Evolutionary conservation across 768 basidiomycete genomes (phyloP), one percentile per base, ranked within the genome.

Genomic region (Suillus occidentalis): DNA sequence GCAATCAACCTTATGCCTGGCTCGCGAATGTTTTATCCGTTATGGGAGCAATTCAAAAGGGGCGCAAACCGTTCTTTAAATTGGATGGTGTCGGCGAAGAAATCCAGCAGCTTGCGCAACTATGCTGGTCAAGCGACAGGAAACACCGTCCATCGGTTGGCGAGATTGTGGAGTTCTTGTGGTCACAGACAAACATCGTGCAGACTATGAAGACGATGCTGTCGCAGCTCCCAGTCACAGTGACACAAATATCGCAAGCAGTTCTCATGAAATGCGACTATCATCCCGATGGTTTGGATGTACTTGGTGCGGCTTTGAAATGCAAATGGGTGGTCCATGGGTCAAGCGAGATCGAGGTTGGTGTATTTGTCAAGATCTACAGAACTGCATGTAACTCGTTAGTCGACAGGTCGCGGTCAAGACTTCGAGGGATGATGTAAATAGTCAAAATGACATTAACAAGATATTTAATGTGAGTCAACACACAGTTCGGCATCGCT

Each of bases 11-110:
- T 50, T 50, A 25, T 25, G 2, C 2, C 6, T 1, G 6, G 0
- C 3, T 25, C 25, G 1, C 0, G 3, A 16, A 0, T 16, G 0
- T 0, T 50, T 3, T 8, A 0, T 0, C 0, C 3, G 14, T 50
- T 25, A 50, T 50, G 14, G 0, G 0, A 14, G 49, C 22, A 50
- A 3, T 50, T 0, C 1, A 1, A 49, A 13, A 0, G 6, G 49
- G 49, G 22, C 6, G 7, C 25, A 0, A 1, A 3, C 49, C 49
- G 25, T 50, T 50, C 22, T n/a, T n/a, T n/a, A n/a, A n/a, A n/a
- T n/a, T n/a, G n/a, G n/a, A n/a, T n/a, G n/a, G n/a, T 2, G 16
- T 50, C 13, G 6, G 2, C 25, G 25, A 25, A 8, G 49, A 25
- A 16, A 50, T 50, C 3, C 6, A 50, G 25, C 25, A 1, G 7